phyloP scores from a whole-genome alignment of 2,329 filamentous ascomycete genomes.

The Colletotrichum ledebouriae region DNA sequence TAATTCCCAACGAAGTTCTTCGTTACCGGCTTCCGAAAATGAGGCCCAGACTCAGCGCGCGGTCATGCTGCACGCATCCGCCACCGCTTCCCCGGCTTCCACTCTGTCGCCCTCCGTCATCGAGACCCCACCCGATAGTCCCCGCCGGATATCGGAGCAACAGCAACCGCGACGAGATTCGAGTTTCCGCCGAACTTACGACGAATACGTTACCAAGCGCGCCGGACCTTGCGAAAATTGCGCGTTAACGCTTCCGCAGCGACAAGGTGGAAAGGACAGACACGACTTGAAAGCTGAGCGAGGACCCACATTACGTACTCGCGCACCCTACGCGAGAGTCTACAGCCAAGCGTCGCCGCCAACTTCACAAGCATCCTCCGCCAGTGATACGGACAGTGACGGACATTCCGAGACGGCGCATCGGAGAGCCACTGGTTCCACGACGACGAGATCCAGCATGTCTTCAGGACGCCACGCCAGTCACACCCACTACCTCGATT shows the following conservation, averaged over 20 bases:
- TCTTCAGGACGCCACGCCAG: constrained; percentile 69
- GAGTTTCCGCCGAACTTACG: constrained; percentile 73
- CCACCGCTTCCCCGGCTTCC: constrained; percentile 49
- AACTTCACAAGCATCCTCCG: constrained; percentile 63
- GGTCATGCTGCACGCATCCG: constrained; percentile 57
- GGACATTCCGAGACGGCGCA: constrained; percentile 57
- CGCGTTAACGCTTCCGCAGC: constrained; percentile 73
- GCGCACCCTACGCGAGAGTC: constrained; percentile 71
- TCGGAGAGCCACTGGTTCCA: constrained; percentile 60
- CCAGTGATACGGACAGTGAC: constrained; percentile 66
- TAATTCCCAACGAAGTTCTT: constrained; percentile 56
- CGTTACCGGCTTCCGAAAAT: constrained; percentile 59
- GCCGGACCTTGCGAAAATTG: constrained; percentile 78
- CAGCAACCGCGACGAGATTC: constrained; percentile 64
- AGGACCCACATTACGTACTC: constrained; percentile 71
- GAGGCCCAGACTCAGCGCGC: constrained; percentile 60
- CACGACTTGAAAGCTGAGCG: constrained; percentile 53
- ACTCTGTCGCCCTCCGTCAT: constrained; percentile 56
- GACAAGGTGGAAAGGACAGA: constrained; percentile 50
- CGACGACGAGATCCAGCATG: constrained; percentile 66
- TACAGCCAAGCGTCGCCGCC: constrained; percentile 67
- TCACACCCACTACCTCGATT: constrained; percentile 76
- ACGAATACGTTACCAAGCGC: constrained; percentile 74
- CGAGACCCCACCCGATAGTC: constrained; percentile 72
- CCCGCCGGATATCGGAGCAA: constrained; percentile 57